A percentile compares a stretch with the other conserved stretches of the same genome.
phyloP scores from a whole-genome alignment of 306 rosid genomes.

The Medicago lupulina region DNA sequence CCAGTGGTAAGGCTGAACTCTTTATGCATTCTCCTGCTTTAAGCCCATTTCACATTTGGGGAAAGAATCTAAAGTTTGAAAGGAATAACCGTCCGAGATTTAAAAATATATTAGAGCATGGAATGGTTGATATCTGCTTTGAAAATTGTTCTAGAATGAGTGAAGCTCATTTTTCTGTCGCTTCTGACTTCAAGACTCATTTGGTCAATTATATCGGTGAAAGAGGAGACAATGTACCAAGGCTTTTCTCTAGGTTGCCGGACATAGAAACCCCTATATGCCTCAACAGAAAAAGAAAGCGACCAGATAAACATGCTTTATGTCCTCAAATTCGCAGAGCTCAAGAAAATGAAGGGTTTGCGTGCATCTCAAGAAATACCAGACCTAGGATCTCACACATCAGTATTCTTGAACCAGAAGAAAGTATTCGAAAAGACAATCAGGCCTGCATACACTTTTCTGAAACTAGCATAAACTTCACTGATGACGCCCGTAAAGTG shows the following conservation, averaged over 20 bases:
- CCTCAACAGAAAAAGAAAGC: conserved; percentile 44
- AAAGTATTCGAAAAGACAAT: conserved; percentile 29
- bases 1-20: conserved; percentile 16
- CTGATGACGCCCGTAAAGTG: conserved; percentile 21
- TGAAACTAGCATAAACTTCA: conserved; percentile 22
- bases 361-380: not conserved
- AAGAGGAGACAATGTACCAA: conserved; percentile 17
- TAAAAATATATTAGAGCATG: conserved; percentile 12
- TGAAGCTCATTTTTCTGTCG: conserved; percentile 1
- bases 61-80: conserved; percentile 22
- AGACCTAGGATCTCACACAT: conserved; percentile 27
- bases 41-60: conserved; percentile 19
- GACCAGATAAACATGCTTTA: conserved; percentile 29
- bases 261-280: conserved; percentile 16
- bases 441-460: conserved; percentile 15
- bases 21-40: conserved; percentile 34
- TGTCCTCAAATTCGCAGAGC: conserved; percentile 19
- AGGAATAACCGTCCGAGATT: conserved; percentile 22
- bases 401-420: conserved; percentile 42
- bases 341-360: conserved; percentile 35
- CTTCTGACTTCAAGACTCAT: conserved; percentile 17
- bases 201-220: not conserved
- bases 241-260: conserved; percentile 19
- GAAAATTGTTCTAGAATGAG: conserved; percentile 19
- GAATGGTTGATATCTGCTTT: conserved; percentile 22